phyloP scores from a whole-genome alignment of 345 rosid genomes.

The Excoecaria cochinchinensis region DNA sequence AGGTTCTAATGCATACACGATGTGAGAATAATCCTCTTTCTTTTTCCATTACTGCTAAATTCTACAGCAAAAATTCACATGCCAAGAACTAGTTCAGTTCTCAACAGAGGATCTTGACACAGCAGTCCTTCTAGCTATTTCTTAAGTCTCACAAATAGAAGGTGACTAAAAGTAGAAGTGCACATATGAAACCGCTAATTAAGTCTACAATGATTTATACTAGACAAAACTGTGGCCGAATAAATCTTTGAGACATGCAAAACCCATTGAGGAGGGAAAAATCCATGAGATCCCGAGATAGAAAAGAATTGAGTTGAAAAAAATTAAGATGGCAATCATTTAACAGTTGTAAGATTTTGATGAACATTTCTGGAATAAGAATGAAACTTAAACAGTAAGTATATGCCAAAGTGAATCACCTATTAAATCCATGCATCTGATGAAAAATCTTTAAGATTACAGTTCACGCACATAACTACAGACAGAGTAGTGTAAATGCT shows the following conservation, averaged over 20 bases:
- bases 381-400: not conserved
- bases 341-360: not conserved
- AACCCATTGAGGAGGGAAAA: not conserved
- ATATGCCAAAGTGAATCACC: not conserved
- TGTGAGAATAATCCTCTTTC: not conserved
- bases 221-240: not conserved
- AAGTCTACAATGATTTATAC: not conserved
- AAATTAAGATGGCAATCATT: not conserved
- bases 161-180: not conserved
- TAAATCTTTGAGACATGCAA: not conserved
- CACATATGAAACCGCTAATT: not conserved
- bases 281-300: not conserved
- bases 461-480: not conserved
- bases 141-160: not conserved
- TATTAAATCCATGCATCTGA: not conserved
- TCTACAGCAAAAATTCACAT: not conserved
- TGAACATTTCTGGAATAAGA: not conserved
- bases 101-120: not conserved
- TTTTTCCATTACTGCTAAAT: not conserved
- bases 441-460: not conserved
- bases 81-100: not conserved
- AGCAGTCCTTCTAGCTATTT: not conserved
- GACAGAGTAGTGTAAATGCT: not conserved
- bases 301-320: not conserved
- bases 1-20: not conserved